Base-by-base conservation (phyloP, 306 rosid species). In the Oxytropis ochrocephala region DNA sequence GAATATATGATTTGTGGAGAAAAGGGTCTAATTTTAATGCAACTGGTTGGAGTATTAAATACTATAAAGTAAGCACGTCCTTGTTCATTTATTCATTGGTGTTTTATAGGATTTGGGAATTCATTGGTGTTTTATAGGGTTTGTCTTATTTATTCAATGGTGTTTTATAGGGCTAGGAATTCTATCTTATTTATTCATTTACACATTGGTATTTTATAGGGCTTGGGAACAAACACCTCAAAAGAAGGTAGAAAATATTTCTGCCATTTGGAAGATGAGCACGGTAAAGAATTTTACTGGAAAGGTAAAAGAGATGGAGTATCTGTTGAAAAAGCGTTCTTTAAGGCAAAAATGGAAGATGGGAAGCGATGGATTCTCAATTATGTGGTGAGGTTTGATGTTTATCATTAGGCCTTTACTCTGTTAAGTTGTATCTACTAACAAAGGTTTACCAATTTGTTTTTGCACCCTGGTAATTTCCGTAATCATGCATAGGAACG, bases 21-120 rank as follows among this genome's bases (percentile, higher is more conserved):
- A 95, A 88, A 57, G n/a, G n/a, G n/a, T n/a, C n/a, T n/a, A 79
- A 64, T 63, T 80, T 94, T 24, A 90, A 70, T 79, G 98, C 90
- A 74, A 76, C 59, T 74, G 85, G 86, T 39, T 94, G 98, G 98
- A 62, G 85, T 65, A 90, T 94, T 67, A 94, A 94, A 74, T 94
- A 94, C 83, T 94, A 90, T 74, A 94, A 94, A 97, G 98, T 94
- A n/a, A n/a, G n/a, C n/a, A n/a, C n/a, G n/a, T n/a, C n/a, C n/a
- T 53, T 70, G 86, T 66, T 70, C 62, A 78, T 55, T 13, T 29
- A 33, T 29, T 43, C 44, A 18, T n/a, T n/a, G n/a, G n/a, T n/a
- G n/a, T n/a, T n/a, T n/a, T n/a, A n/a, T n/a, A n/a, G n/a, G n/a
- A n/a, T n/a, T n/a, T n/a, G n/a, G n/a, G n/a, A n/a, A n/a, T n/a